These are phyloP conservation scores for Hydrangea macrophylla DNA, from an alignment of 148 eudicot species.

Conservation along the genomic window DNA sequence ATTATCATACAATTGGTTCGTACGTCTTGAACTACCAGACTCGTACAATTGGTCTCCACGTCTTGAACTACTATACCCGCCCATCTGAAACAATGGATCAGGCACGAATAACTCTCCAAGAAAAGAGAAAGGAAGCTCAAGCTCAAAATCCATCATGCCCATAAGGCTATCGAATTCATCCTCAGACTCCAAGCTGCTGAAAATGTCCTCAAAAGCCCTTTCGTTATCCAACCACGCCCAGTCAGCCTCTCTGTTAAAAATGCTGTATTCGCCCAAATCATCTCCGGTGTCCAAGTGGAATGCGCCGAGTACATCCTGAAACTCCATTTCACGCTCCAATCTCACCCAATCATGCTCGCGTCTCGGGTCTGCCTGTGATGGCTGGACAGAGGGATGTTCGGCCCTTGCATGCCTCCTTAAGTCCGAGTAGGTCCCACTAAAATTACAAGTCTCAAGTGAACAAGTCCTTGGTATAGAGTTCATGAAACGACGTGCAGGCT, in stretches of 20 bases:
- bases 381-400: slow-evolving; percentile 27
- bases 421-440: slow-evolving; percentile 27
- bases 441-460: slow-evolving; percentile 29
- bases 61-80: background rate
- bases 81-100: background rate
- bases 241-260: background rate
- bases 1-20: no score
- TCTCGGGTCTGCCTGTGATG: slow-evolving; percentile 14
- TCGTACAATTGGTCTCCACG: background rate
- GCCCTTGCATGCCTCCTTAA: slow-evolving; percentile 38
- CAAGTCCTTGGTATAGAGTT: slow-evolving; percentile 35
- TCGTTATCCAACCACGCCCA: background rate
- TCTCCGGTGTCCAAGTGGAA: slow-evolving; percentile 1
- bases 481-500: slow-evolving; percentile 30
- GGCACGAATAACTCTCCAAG: background rate
- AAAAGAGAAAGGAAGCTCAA: background rate
- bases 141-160: background rate
- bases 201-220: background rate
- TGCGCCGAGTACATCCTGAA: background rate
- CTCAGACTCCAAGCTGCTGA: background rate
- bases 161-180: no score
- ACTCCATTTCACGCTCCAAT: slow-evolving; percentile 9
- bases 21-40: background rate
- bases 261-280: background rate
- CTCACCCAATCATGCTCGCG: slow-evolving; percentile 19